Evolutionary conservation across 768 basidiomycete species (phyloP), one percentile per base, ranked within the genome.

Genomic region (Boletus edulis): DNA sequence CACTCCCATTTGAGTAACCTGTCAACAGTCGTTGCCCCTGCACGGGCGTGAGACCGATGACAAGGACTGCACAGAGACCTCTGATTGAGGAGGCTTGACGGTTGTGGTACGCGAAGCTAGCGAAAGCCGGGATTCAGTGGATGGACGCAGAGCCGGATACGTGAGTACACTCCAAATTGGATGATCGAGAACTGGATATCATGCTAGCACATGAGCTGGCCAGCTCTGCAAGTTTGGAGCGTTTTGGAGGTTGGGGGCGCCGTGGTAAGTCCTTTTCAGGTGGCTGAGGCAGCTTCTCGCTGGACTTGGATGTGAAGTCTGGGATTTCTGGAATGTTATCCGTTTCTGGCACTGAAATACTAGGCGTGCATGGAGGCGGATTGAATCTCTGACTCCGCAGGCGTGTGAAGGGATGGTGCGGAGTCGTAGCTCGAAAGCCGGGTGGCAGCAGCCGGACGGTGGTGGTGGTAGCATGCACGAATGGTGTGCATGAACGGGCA

Each of bases 141-240:
- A 78, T 17, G 88, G 89, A 17, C 89, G 84, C 56, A 90, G 75
- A 17, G 65, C 77, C 22, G 88, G 85, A 64, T 85, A 91, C 1
- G 89, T 90, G 61, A 84, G 81, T n/a, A 87, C 76, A 24, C 34
- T 81, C 74, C 41, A 81, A 54, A 54, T 79, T 80, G 3, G 79
- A 81, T 22, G 83, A 81, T 46, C 78, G 73, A 22, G 85, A 83
- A 61, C 80, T 82, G 56, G 67, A 67, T 43, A 75, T 64, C 29
- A 76, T 76, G 52, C 81, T 81, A 3, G 83, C 78, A 53, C 84
- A 75, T 10, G 86, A 86, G 60, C 80, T 85, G 12, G 89, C 87
- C 18, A 91, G 72, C 55, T 78, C 77, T 2, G 86, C 84, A 38
- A 91, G 72, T 62, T 88, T 91, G 9, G 89, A 90, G 57, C 80